A percentile compares a stretch with the other conserved stretches of the same genome.
Conservation (phyloP, 768 basidiomycete species). For the Auricularia cornea region DNA sequence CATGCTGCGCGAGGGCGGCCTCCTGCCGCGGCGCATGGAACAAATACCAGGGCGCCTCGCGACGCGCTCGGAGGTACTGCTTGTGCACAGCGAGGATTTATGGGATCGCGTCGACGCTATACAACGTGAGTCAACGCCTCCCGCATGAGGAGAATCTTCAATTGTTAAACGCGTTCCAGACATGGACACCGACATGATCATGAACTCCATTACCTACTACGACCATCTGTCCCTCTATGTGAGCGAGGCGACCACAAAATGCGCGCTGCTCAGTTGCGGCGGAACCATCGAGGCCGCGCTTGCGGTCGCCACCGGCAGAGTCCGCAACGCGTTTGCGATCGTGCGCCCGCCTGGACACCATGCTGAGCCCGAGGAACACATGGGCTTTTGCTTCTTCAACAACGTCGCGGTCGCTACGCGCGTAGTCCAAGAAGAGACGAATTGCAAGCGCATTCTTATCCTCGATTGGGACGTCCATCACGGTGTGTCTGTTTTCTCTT, state of each 20-base stretch:
- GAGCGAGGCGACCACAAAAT: slow-evolving; percentile 71
- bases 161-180: slow-evolving; percentile 31
- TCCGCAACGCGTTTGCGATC: slow-evolving; percentile 87
- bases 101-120: slow-evolving; percentile 87
- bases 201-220: slow-evolving; percentile 73
- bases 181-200: slow-evolving; percentile 66
- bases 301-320: slow-evolving; percentile 70
- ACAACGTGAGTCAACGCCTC: slow-evolving; percentile 48
- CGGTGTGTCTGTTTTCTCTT: too few relatives aligned
- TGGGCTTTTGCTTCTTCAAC: slow-evolving; percentile 99
- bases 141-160: too few relatives aligned
- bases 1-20: slow-evolving; percentile 47
- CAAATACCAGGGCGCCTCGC: slow-evolving; percentile 69
- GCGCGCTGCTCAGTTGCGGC: slow-evolving; percentile 85
- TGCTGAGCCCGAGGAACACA: slow-evolving; percentile 94
- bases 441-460: slow-evolving; percentile 76
- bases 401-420: slow-evolving; percentile 91
- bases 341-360: slow-evolving; percentile 98
- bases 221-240: slow-evolving; percentile 91
- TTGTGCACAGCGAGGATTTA: slow-evolving; percentile 85
- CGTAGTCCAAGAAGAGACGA: slow-evolving; percentile 63
- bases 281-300: slow-evolving; percentile 88
- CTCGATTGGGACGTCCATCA: slow-evolving; percentile 98
- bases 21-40: slow-evolving; percentile 60
- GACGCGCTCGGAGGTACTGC: slow-evolving; percentile 65